Evolutionary conservation across 2,329 filamentous ascomycete genomes (phyloP), one percentile per base, ranked within the genome.

Genomic region (Colletotrichum sp.): DNA sequence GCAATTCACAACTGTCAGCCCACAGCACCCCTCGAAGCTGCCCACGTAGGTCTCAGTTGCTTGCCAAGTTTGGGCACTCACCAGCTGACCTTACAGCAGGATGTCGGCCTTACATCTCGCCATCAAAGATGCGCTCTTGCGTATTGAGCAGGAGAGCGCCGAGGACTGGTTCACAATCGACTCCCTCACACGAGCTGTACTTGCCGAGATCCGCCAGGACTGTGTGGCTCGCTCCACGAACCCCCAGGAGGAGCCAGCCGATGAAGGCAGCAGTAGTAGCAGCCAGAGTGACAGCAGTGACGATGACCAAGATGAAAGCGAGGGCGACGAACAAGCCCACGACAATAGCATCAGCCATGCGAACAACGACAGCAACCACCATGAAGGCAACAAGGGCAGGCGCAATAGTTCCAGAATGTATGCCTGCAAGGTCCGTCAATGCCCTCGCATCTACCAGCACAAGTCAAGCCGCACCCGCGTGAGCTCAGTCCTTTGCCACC

Each of bases 1-100:
- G 3, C n/a, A 52, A 22, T n/a, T 0, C 44, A 4, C 44, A 52
- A 52, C 44, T 52, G 0, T 1, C 44, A 52, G n/a, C n/a, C n/a
- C 44, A 52, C 44, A 52, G 6, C n/a, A 52, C 11, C 11, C 44
- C 44, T 25, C n/a, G 4, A 52, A 52, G n/a, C n/a, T 52, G n/a
- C n/a, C 11, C n/a, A 1, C 11, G 44, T 52, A 52, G 4, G 44
- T 52, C n/a, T 13, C 11, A 52, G 44, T 25, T 22, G 6, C 4
- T 22, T 52, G n/a, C n/a, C 44, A 8, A 52, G 44, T 0, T 13
- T 25, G 44, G 44, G 13, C 0, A 8, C 6, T 0, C 6, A 52
- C n/a, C 44, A 2, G 0, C 44, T 52, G 44, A 52, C 11, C 27
- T 22, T 59, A 2, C 13, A 29, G 13, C 25, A 59, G 22, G 4